phyloP scores from a whole-genome alignment of 768 basidiomycete species.

The Coprinellus aureogranulatus region DNA sequence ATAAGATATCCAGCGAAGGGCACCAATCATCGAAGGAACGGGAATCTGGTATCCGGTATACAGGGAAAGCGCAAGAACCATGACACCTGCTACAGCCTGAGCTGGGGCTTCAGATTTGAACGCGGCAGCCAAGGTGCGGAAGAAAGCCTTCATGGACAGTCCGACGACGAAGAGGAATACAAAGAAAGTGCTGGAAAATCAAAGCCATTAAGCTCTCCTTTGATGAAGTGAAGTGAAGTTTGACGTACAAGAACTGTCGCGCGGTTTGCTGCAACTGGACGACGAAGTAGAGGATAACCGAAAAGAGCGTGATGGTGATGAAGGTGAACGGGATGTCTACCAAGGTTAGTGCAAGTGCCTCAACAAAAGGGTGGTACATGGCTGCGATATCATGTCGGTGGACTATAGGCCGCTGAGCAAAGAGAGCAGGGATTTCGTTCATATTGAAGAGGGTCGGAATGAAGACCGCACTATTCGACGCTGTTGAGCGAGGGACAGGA shows the following conservation, averaged over 20 bases:
- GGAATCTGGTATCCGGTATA: constrained; percentile 49
- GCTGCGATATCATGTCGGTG: constrained; percentile 56
- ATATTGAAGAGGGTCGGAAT: constrained; percentile 58
- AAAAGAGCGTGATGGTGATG: constrained; percentile 42
- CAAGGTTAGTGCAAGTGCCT: constrained; percentile 52
- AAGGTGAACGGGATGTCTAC: constrained; percentile 62
- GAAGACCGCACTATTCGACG: constrained; percentile 43
- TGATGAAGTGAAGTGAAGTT: constrained; percentile 6
- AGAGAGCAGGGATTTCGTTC: constrained; percentile 69
- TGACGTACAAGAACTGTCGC: constrained; percentile 63
- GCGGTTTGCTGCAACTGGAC: constrained; percentile 54
- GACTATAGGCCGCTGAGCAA: constrained; percentile 58
- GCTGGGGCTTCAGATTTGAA: constrained; percentile 61
- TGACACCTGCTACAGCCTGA: constrained; percentile 54
- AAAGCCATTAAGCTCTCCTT: no score
- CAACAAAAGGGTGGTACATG: constrained; percentile 46
- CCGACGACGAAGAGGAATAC: constrained; percentile 58
- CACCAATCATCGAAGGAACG: constrained; percentile 62
- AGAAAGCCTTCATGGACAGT: constrained; percentile 72
- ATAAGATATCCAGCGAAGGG: constrained; percentile 64
- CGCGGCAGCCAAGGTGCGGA: constrained; percentile 62
- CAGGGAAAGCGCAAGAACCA: constrained; percentile 28
- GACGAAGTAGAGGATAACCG: constrained; percentile 59
- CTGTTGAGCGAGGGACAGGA: neutral
- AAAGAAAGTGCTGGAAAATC: constrained; percentile 55